A percentile compares a stretch with the other conserved stretches of the same genome.
Conservation (phyloP, 2,329 filamentous ascomycete genomes). For the Fusarium dlaminii region DNA sequence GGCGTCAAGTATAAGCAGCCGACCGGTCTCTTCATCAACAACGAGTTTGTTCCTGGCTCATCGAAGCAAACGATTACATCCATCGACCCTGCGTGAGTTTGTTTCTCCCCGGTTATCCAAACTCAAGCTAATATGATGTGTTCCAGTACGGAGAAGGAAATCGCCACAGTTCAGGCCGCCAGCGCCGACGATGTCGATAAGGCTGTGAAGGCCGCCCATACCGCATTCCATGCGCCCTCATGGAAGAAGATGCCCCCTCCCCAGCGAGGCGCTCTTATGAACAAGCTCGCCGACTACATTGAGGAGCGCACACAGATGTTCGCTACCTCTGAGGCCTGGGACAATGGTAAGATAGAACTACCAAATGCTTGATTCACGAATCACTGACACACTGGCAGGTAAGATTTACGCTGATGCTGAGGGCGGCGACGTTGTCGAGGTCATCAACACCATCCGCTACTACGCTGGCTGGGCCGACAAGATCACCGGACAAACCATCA, state of each 20-base stretch:
- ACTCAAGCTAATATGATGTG: not conserved
- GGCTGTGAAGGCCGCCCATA: slow-evolving; percentile 60
- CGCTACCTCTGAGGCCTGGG: slow-evolving; percentile 74
- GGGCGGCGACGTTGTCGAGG: slow-evolving; percentile 67
- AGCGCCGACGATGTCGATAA: slow-evolving; percentile 44
- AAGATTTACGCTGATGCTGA: slow-evolving; percentile 68
- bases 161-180: slow-evolving; percentile 44
- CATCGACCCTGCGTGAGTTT: slow-evolving; percentile 44
- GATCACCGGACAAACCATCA: slow-evolving; percentile 82
- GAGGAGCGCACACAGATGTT: slow-evolving; percentile 66
- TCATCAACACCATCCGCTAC: slow-evolving; percentile 46
- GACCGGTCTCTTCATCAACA: slow-evolving; percentile 84
- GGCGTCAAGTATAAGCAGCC: slow-evolving; percentile 78
- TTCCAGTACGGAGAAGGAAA: slow-evolving; percentile 43
- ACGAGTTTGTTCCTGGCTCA: slow-evolving; percentile 71
- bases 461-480: slow-evolving; percentile 85
- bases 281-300: slow-evolving; percentile 69
- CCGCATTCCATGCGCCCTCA: slow-evolving; percentile 70
- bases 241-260: slow-evolving; percentile 74
- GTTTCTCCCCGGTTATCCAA: no score
- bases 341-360: slow-evolving; percentile 48
- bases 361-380: slow-evolving; percentile 50
- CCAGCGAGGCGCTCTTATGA: slow-evolving; percentile 73
- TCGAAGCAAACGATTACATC: slow-evolving; percentile 41
- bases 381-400: slow-evolving; percentile 50